Percentiles rank a stretch among this genome's conserved stretches.
These are phyloP conservation scores for Boletus huronensis DNA, from an alignment of 768 basidiomycete species.

Conservation along the genomic window DNA sequence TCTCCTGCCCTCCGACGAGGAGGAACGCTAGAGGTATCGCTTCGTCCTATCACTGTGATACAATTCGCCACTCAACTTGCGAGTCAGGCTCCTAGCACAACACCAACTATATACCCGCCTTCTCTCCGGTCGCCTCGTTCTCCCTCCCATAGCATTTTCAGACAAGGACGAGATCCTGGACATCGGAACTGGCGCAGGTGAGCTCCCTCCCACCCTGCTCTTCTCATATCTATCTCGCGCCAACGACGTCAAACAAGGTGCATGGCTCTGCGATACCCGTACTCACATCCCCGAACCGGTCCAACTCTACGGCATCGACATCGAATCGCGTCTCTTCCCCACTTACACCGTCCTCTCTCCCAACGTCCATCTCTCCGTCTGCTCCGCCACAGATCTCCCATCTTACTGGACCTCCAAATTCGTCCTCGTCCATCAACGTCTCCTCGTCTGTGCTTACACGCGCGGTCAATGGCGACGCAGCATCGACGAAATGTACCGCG, in stretches of 20 bases:
- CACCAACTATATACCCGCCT: constrained; percentile 20
- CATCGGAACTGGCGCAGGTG: constrained; percentile 22
- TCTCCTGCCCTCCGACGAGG: constrained; percentile 25
- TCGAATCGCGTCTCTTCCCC: constrained; percentile 23
- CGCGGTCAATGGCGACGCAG: constrained; percentile 26
- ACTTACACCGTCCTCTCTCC: not conserved
- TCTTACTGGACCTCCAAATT: constrained; percentile 31
- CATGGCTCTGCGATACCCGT: constrained; percentile 23
- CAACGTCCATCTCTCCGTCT: constrained; percentile 22
- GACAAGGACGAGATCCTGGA: constrained; percentile 23
- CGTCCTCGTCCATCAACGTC: constrained; percentile 31
- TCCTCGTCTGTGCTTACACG: constrained; percentile 30
- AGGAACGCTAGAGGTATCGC: constrained; percentile 23
- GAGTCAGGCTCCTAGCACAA: constrained; percentile 11
- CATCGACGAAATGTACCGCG: constrained; percentile 29
- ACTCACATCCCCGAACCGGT: constrained; percentile 13
- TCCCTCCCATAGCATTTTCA: constrained; percentile 14
- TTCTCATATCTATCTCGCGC: not conserved
- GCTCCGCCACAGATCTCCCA: constrained; percentile 29
- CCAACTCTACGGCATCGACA: constrained; percentile 26
- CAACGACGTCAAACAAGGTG: constrained; percentile 1
- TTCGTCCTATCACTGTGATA: too few species aligned
- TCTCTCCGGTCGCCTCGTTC: constrained; percentile 21
- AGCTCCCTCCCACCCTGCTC: not conserved
- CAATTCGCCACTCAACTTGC: not conserved